Base-by-base conservation (phyloP, 495 filamentous ascomycete species). In the Lophium mytilinum region DNA sequence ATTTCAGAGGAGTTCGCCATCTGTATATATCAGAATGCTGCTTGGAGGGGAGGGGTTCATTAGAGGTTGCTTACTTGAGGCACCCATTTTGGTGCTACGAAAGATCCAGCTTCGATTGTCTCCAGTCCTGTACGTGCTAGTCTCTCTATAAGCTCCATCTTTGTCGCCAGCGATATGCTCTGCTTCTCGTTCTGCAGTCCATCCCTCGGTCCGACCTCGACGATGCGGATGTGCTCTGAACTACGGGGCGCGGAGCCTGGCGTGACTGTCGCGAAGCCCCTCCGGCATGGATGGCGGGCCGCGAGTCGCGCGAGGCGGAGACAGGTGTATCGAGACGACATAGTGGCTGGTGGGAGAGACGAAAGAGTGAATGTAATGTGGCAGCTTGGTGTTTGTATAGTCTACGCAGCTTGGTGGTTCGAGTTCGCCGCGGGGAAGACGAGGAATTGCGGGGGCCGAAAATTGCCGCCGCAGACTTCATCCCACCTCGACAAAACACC, bases 11-110 rank as follows among this genome's bases (percentile, higher is more conserved):
- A 95, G 60, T 90, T 89, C 34, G 87, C 88, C 93, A 98, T 98
- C 89, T 96, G 68, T 18, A 48, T 48, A 9, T 19, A 49, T 63
- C 37, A 62, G 33, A 45, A 48, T 9, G 35, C 33, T 47, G 33
- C 37, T 37, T 30, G 3, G 24, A 30, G 24, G 6, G 24, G 24
- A 6, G 2, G 24, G 2, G 6, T 30, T 30, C n/a, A 37, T 36
- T 35, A 36, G 18, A 50, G 36, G 33, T 39, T 18, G 42, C 72
- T 58, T 69, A 93, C 90, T 80, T 96, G 94, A 30, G 93, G 93
- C 18, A 96, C 90, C 93, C 93, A 97, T 87, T 95, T 96, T 8
- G 90, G 91, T 50, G 87, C 80, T 8, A 97, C 92, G 69, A 98
- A 98, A 3, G 89, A 90, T 1, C 93, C 93, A 19, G 93, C 93